These are phyloP conservation scores for Colletotrichum orbiculare DNA, from an alignment of 2,329 filamentous ascomycete genomes.

Conservation along the genomic window DNA sequence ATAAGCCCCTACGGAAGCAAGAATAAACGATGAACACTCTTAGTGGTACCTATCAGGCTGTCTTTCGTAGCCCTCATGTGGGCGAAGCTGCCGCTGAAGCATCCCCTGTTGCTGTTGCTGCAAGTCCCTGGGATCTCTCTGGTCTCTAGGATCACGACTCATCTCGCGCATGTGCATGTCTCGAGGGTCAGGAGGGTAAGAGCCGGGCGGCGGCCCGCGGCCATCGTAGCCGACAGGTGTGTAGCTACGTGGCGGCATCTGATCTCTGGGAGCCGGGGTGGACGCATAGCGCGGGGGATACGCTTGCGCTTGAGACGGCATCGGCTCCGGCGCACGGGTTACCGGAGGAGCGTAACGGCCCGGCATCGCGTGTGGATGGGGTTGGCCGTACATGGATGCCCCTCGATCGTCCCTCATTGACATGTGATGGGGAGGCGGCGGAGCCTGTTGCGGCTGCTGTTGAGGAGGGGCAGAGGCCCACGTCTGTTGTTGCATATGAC, in stretches of 20 bases:
- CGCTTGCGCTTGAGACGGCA: conserved; percentile 51
- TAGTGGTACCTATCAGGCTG: conserved; percentile 58
- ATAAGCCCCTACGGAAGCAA: too few relatives aligned
- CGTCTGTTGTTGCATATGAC: conserved; percentile 47
- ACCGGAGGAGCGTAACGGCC: conserved; percentile 51
- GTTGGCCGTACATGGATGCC: conserved; percentile 47
- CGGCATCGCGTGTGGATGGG: conserved; percentile 47
- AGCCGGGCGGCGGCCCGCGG: conserved; percentile 52
- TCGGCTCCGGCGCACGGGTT: conserved; percentile 54
- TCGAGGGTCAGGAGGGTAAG: conserved; percentile 48
- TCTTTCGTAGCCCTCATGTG: conserved; percentile 57
- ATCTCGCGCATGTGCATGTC: conserved; percentile 52
- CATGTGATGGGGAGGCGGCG: conserved; percentile 36
- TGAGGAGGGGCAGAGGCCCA: conserved; percentile 44
- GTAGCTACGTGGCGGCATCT: conserved; percentile 57
- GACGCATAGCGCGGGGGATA: conserved; percentile 58
- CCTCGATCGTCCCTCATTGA: conserved; percentile 52
- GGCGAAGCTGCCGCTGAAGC: conserved; percentile 55
- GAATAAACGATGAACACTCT: conserved; percentile 38
- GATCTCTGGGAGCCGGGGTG: conserved; percentile 55
- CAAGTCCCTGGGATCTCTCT: conserved; percentile 44
- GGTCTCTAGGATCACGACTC: conserved; percentile 49
- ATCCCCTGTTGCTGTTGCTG: conserved; percentile 43
- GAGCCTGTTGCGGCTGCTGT: conserved; percentile 38
- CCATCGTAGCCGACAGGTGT: conserved; percentile 57